Evolutionary conservation across 164 flowering plant species (phyloP).

Genomic region (Macadamia tetraphylla): DNA sequence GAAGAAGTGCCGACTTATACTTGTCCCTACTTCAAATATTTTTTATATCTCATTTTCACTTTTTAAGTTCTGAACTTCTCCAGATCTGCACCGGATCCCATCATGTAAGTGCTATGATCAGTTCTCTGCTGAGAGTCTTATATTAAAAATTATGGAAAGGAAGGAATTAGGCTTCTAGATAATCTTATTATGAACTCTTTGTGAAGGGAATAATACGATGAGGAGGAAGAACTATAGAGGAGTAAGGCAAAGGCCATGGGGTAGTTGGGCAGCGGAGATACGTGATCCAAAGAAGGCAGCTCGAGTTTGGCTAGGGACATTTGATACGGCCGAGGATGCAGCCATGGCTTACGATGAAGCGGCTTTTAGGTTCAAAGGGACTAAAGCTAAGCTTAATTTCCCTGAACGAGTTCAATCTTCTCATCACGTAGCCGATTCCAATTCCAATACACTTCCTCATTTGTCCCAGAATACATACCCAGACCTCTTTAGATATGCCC

Average conservation of each 20-base stretch:
- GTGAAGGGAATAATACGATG: constrained; percentile 11
- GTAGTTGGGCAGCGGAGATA: constrained; percentile 86
- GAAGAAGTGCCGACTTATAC: no score
- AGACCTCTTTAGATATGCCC: constrained; percentile 28
- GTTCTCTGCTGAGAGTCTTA: no score
- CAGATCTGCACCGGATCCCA: no score
- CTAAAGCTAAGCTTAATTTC: constrained; percentile 76
- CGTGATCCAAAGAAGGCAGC: constrained; percentile 81
- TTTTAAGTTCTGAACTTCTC: no score
- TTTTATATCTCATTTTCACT: no score
- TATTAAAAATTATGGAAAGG: no score
- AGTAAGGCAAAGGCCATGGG: constrained; percentile 85
- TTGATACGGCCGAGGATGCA: constrained; percentile 71
- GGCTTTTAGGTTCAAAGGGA: constrained; percentile 67
- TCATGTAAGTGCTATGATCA: no score
- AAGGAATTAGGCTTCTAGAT: no score
- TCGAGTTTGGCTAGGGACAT: constrained; percentile 80
- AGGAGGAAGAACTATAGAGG: constrained; percentile 72
- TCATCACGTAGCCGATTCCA: not conserved
- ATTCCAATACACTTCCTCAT: constrained; percentile 1
- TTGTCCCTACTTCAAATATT: no score
- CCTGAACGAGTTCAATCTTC: constrained; percentile 50
- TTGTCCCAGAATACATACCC: constrained; percentile 15
- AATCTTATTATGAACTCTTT: no score
- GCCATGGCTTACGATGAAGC: constrained; percentile 80